A percentile compares a stretch with the other conserved stretches of the same genome.
Conservation (phyloP, 345 rosid genomes). For the Bruguiera parviflora region DNA sequence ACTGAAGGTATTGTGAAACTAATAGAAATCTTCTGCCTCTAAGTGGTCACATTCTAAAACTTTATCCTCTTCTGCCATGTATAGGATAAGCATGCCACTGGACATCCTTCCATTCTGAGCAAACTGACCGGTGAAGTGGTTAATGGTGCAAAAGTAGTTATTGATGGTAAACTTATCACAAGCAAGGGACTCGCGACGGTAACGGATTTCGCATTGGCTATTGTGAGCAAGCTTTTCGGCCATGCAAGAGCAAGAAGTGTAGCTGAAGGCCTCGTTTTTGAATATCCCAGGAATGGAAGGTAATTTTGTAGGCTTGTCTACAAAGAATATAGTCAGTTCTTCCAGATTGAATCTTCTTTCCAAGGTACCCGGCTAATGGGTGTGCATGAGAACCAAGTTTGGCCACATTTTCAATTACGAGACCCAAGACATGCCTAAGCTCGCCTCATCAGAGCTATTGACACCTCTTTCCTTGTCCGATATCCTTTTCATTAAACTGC, state of each 20-base stretch:
- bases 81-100: constrained; percentile 61
- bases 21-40: not conserved
- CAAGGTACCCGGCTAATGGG: not conserved
- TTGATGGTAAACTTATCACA: constrained; percentile 84
- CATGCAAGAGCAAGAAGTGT: constrained; percentile 78
- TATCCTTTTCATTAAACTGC: not conserved
- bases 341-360: not conserved
- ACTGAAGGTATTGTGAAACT: constrained; percentile 48
- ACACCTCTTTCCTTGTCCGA: no score
- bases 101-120: constrained; percentile 45
- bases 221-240: constrained; percentile 78
- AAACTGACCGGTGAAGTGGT: constrained; percentile 26
- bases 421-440: not conserved
- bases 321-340: not conserved
- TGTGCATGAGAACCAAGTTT: not conserved
- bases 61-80: constrained; percentile 11
- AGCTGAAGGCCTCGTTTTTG: constrained; percentile 84
- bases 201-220: constrained; percentile 62
- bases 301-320: not conserved
- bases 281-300: constrained; percentile 38
- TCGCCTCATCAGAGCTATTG: no score
- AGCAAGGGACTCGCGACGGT: constrained; percentile 64
- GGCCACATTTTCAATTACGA: no score
- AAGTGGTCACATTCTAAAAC: constrained; percentile 5
- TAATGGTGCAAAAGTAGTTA: constrained; percentile 63